These are phyloP conservation scores for Pterula multifida DNA, from an alignment of 1,284 basidiomycete genomes.

Conservation along the genomic window DNA sequence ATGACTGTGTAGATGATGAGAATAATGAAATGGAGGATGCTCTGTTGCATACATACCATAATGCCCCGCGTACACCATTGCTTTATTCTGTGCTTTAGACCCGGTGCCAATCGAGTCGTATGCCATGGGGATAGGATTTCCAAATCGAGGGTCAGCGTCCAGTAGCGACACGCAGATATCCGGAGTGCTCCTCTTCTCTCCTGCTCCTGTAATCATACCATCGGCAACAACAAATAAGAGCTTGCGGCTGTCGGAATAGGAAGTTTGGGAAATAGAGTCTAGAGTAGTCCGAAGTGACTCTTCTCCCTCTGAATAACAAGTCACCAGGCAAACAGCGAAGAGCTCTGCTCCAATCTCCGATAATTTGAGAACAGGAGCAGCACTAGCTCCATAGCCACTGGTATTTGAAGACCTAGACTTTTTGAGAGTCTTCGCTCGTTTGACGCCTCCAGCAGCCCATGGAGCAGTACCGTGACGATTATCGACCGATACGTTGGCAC, in stretches of 20 bases:
- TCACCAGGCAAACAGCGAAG: constrained; percentile 91
- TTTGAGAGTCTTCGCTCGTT: constrained; percentile 30
- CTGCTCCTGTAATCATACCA: constrained; percentile 97
- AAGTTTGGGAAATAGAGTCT: constrained; percentile 84
- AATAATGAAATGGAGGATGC: constrained; percentile 6
- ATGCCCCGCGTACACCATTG: constrained; percentile 98
- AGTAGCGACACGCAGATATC: constrained; percentile 91
- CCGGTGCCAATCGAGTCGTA: constrained; percentile 89
- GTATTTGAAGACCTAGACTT: constrained; percentile 36
- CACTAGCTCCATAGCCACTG: constrained; percentile 39
- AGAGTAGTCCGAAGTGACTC: constrained; percentile 87
- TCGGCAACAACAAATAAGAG: constrained; percentile 93
- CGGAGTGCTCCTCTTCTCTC: constrained; percentile 90
- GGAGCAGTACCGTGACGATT: constrained; percentile 87
- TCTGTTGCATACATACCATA: constrained; percentile 61
- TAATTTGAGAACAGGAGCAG: constrained; percentile 63
- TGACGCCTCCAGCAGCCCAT: constrained; percentile 51
- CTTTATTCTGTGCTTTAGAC: constrained; percentile 83
- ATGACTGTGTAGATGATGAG: constrained; percentile 31
- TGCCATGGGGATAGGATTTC: constrained; percentile 92
- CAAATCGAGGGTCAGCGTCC: constrained; percentile 91
- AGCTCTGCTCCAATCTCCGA: constrained; percentile 88
- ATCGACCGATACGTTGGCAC: constrained; percentile 84
- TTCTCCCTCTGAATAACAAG: constrained; percentile 96
- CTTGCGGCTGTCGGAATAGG: constrained; percentile 87